These are phyloP conservation scores for Neoboletus subvelutipes DNA, from an alignment of 768 basidiomycete species.

Conservation along the genomic window DNA sequence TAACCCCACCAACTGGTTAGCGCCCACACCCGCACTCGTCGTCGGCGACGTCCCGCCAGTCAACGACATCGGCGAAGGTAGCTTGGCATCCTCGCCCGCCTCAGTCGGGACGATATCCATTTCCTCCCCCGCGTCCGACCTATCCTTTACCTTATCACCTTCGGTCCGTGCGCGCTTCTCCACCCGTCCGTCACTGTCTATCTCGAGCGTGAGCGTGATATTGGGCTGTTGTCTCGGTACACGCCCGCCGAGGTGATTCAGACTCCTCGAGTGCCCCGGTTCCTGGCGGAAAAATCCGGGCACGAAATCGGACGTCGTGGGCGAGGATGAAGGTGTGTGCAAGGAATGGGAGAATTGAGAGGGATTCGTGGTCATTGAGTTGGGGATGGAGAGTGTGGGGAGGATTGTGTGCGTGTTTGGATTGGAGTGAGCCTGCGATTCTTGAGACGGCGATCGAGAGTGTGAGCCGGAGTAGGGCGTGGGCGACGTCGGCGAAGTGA, in stretches of 20 bases:
- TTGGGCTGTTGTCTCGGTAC: constrained; percentile 28
- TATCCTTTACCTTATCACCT: constrained; percentile 5
- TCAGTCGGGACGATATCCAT: constrained; percentile 26
- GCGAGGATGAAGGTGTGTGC: constrained; percentile 31
- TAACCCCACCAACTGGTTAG: constrained; percentile 18
- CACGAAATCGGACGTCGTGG: constrained; percentile 25
- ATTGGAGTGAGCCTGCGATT: constrained; percentile 15
- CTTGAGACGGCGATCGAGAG: constrained; percentile 21
- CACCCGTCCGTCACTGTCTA: constrained; percentile 19
- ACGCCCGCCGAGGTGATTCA: constrained; percentile 28
- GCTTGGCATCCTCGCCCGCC: constrained; percentile 15
- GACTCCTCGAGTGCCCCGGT: constrained; percentile 23
- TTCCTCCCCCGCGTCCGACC: constrained; percentile 16
- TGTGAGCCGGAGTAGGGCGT: constrained; percentile 26
- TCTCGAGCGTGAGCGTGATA: constrained; percentile 31
- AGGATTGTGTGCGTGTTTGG: constrained; percentile 5
- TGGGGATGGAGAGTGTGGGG: constrained; percentile 15
- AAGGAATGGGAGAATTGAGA: constrained; percentile 15
- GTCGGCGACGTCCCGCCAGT: constrained; percentile 12
- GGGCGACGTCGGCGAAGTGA: constrained; percentile 61
- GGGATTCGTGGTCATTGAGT: not conserved
- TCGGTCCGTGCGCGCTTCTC: constrained; percentile 29
- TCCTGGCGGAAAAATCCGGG: constrained; percentile 10
- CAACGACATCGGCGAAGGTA: constrained; percentile 23
- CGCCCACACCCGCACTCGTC: constrained; percentile 15